Conservation (phyloP, 306 rosid genomes). For the Cajanus cajan region DNA sequence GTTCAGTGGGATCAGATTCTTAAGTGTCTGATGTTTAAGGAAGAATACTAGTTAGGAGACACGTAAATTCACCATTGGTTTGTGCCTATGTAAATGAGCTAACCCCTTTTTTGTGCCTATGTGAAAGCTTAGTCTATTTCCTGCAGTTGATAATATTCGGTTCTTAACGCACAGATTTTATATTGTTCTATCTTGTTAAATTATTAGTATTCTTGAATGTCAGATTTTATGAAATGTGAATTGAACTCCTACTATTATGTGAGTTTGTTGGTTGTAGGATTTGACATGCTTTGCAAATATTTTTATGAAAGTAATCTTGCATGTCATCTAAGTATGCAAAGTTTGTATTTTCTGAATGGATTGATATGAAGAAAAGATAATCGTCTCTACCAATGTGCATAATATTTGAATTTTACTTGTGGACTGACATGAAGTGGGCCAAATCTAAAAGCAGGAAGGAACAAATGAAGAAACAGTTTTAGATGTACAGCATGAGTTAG, state of each 20-base stretch:
- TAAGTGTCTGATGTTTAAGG: conserved; percentile 43
- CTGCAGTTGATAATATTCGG: conserved; percentile 15
- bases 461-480: conserved; percentile 11
- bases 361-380: not conserved
- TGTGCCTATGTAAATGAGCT: too few relatives aligned
- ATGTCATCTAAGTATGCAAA: conserved; percentile 1
- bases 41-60: conserved; percentile 40
- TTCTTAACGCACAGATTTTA: not conserved
- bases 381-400: not conserved
- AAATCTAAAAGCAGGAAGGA: conserved; percentile 16
- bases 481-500: conserved; percentile 14
- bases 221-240: not conserved
- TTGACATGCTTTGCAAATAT: not conserved
- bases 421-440: conserved; percentile 40
- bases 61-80: conserved; percentile 38
- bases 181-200: conserved; percentile 15
- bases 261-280: conserved; percentile 15
- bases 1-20: conserved; percentile 56
- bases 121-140: too few relatives aligned
- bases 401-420: conserved; percentile 6
- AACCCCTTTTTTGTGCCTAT: conserved; percentile 26
- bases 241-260: not conserved
- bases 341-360: conserved; percentile 26
- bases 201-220: conserved; percentile 22
- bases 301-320: conserved; percentile 7